Base-by-base conservation (phyloP, 1,284 basidiomycete genomes). In the Trichosporon faecale region DNA sequence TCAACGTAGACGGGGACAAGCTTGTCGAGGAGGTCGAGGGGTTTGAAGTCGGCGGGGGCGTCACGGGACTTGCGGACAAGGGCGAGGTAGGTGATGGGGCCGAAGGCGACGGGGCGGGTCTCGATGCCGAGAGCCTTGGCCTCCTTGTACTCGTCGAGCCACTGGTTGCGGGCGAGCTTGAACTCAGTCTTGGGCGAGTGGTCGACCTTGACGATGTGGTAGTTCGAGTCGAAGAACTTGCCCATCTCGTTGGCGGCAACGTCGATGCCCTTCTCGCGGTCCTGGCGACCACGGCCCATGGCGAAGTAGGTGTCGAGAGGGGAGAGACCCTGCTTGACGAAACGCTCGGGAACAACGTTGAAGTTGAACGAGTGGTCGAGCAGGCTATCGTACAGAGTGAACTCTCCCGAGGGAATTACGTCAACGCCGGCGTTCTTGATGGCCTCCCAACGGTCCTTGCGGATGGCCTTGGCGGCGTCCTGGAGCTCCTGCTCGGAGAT, bases 211-310 rank as follows among this genome's bases (percentile, higher is more conserved):
- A 99, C 94, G 82, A 92, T 96, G 88, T 99, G 97, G 88, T 99
- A 99, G 90, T 99, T 99, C 70, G 95, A 98, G 87, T 99, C 96
- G 85, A 98, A 99, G 94, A 95, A 98, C 86, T 97, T 98, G 89
- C 97, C 97, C 96, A 98, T 99, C 88, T 98, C 96, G 77, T 90
- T 95, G 68, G 96, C 96, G 67, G 94, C 94, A 74, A 98, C 93
- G 86, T 99, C 97, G 78, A 99, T 94, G 76, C 90, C 91, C 82
- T 85, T 82, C 73, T 89, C 91, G 73, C 91, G 84, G 83, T 85
- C 88, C 86, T 99, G 97, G 82, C 95, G 94, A 73, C 97, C 97
- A 86, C 97, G 97, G 74, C 95, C 97, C 93, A 99, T 95, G 79
- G 97, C 83, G 78, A 98, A 98, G 87, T 94, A 98, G 83, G 95